These are phyloP conservation scores for Lactarius indigo DNA, from an alignment of 768 basidiomycete genomes.

Conservation along the genomic window DNA sequence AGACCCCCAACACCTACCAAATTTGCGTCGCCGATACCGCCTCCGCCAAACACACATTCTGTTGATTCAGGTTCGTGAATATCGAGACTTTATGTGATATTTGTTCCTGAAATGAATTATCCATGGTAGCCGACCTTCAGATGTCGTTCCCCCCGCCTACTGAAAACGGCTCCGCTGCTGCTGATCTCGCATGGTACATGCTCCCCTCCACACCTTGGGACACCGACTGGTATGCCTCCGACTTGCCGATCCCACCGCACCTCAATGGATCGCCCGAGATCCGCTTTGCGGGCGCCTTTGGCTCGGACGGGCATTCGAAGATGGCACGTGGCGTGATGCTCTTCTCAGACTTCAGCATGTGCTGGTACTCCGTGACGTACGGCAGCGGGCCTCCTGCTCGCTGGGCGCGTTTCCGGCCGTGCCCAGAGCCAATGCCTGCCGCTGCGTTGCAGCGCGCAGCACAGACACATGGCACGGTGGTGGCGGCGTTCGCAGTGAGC, in stretches of 20 bases:
- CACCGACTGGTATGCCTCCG: conserved; percentile 40
- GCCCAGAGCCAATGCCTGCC: conserved; percentile 36
- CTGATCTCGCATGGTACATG: conserved; percentile 46
- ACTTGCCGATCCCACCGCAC: conserved; percentile 35
- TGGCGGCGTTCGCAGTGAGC: conserved; percentile 46
- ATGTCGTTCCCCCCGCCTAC: conserved; percentile 37
- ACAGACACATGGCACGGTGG: conserved; percentile 46
- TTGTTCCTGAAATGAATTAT: too few species aligned
- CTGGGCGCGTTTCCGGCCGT: conserved; percentile 39
- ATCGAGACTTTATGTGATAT: neutral
- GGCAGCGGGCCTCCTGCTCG: conserved; percentile 34
- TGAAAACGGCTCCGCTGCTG: conserved; percentile 35
- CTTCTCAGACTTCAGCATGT: conserved; percentile 49
- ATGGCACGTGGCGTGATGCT: conserved; percentile 38
- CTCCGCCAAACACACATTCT: neutral
- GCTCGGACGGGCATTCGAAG: conserved; percentile 30
- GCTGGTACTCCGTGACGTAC: conserved; percentile 46
- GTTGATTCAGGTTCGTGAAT: neutral
- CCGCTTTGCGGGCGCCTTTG: conserved; percentile 32
- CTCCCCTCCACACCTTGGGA: conserved; percentile 41
- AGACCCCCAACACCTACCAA: conserved; percentile 5
- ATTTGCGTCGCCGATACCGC: neutral
- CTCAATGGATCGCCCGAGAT: conserved; percentile 30
- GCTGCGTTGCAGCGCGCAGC: conserved; percentile 40
- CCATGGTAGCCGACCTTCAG: conserved; percentile 24